Evolutionary conservation across 768 basidiomycete genomes (phyloP), one percentile per base, ranked within the genome.

Genomic region (Leccinellum albellum): DNA sequence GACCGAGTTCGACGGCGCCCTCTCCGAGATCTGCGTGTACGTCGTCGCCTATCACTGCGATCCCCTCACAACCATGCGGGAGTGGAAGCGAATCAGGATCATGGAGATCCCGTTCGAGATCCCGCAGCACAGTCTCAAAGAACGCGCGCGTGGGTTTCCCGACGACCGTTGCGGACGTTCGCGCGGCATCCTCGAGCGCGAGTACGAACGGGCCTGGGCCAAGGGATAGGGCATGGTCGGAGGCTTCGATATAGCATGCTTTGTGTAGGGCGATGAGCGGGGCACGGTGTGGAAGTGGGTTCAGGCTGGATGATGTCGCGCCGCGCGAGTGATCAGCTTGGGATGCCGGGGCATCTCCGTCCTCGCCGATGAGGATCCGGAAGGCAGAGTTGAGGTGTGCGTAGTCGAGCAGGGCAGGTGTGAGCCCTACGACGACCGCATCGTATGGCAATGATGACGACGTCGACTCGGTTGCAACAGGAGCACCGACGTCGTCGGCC

Each of bases 121-220:
- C 77, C 26, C 66, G 62, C 42, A 89, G 75, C 13, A 82, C 83
- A 9, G 79, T 71, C 57, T 85, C 73, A 61, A 87, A 89, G 64
- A 89, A 89, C 1, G 70, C 61, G 15, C 73, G 73, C 0, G 77
- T 78, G 0, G 88, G 87, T 64, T 89, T 89, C 2, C 88, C 88
- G 5, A 89, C 79, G 20, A 84, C 73, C 46, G 76, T 76, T 0
- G 86, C 83, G 12, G 75, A 60, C 33, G 73, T 65, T 0, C 76
- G 79, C 0, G 80, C 58, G 1, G 86, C 85, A 15, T 72, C 68
- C 63, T 89, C 86, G 14, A 89, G 75, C 0, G 83, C 86, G 2
- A 75, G 68, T 17, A 89, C 80, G 63, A 89, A 90, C 3, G 87
- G 85, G 0, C 88, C 87, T 0, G 86, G 85, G 2, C 88, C 88